Evolutionary conservation across 2,329 filamentous ascomycete genomes (phyloP).

Genomic region (Alternaria gaisen): DNA sequence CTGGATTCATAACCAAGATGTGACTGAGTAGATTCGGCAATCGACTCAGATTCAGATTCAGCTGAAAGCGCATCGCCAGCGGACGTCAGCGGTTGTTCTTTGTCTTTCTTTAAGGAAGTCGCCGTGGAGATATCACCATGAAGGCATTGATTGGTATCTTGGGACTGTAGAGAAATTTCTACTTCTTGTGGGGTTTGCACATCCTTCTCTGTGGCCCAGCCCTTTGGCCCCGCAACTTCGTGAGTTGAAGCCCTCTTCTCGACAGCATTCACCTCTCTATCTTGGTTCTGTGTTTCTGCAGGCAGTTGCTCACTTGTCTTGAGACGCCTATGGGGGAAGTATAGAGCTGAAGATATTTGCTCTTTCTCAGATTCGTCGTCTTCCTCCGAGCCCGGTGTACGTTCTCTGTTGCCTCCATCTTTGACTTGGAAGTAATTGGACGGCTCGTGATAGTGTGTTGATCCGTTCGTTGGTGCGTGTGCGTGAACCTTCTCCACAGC

Average conservation of each 20-base stretch:
- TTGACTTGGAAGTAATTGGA: constrained; percentile 43
- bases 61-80: constrained; percentile 43
- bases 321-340: constrained; percentile 76
- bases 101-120: constrained; percentile 51
- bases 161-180: constrained; percentile 69
- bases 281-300: constrained; percentile 33
- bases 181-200: constrained; percentile 60
- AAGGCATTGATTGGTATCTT: constrained; percentile 67
- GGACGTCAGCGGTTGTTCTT: constrained; percentile 49
- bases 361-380: constrained; percentile 74
- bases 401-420: constrained; percentile 30
- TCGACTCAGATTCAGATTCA: constrained; percentile 54
- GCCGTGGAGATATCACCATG: constrained; percentile 64
- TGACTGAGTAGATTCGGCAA: constrained; percentile 55
- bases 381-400: constrained; percentile 55
- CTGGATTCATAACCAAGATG: constrained; percentile 61
- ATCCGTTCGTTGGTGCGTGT: constrained; percentile 25
- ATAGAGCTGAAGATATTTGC: constrained; percentile 86
- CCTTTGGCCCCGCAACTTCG: constrained; percentile 39
- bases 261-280: constrained; percentile 36
- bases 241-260: constrained; percentile 39
- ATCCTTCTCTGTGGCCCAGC: constrained; percentile 40
- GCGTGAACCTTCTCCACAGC: constrained; percentile 47
- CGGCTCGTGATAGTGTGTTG: constrained; percentile 30
- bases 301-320: constrained; percentile 50